Conservation (phyloP, 345 rosid genomes). For the Stellera chamaejasme region DNA sequence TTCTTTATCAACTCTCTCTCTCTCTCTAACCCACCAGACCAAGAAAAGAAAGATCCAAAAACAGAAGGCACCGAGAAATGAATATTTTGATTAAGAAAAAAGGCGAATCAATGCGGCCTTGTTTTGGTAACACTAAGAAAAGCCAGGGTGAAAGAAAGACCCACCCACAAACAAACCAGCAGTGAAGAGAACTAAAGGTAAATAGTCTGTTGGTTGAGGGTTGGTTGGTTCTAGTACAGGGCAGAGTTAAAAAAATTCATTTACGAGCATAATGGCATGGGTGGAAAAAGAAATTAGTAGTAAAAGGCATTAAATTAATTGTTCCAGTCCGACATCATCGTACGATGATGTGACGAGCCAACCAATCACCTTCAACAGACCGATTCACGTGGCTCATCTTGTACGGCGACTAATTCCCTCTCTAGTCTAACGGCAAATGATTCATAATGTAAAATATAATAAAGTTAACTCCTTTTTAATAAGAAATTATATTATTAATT, state of each 20-base stretch:
- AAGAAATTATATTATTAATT: too few relatives aligned
- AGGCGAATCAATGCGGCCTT: background rate
- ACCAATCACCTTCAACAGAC: background rate
- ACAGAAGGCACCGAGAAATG: background rate
- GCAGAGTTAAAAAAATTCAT: too few relatives aligned
- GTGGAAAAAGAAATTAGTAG: background rate
- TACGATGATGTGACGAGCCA: constrained; percentile 14
- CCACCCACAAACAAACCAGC: too few relatives aligned
- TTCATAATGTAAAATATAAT: too few relatives aligned
- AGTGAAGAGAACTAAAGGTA: background rate
- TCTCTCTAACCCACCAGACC: background rate
- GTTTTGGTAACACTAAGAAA: constrained; percentile 11
- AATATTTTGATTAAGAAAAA: background rate
- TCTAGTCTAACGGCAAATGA: too few relatives aligned
- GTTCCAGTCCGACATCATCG: constrained; percentile 12
- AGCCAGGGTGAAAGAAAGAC: background rate
- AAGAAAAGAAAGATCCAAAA: background rate
- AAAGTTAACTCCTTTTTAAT: too few relatives aligned
- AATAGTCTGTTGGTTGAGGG: too few relatives aligned
- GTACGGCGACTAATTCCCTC: background rate
- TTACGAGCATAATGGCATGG: too few relatives aligned
- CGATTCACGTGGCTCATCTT: constrained; percentile 13
- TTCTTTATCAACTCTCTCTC: background rate
- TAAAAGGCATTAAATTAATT: background rate
- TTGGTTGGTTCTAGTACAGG: too few relatives aligned